These are phyloP conservation scores for Castanea crenata DNA, from an alignment of 306 rosid genomes.

Conservation along the genomic window DNA sequence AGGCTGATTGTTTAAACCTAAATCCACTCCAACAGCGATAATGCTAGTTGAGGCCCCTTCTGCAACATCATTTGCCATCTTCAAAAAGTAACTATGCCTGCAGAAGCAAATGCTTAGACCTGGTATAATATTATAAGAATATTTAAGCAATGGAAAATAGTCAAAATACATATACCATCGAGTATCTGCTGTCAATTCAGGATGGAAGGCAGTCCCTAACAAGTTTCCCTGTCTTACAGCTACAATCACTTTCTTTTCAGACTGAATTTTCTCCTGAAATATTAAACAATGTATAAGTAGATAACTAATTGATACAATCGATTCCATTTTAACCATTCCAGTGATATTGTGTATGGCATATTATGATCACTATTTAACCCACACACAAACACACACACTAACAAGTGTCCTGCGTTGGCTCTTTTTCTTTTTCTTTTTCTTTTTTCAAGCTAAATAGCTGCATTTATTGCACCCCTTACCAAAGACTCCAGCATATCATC, in stretches of 20 bases:
- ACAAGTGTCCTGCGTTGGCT: neutral
- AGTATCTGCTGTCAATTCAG: slow-evolving; percentile 91
- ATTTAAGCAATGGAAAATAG: neutral
- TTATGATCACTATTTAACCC: neutral
- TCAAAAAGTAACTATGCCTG: slow-evolving; percentile 97
- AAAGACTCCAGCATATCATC: too few species aligned
- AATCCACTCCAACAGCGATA: slow-evolving; percentile 30
- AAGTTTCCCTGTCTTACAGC: slow-evolving; percentile 90
- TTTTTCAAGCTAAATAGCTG: neutral
- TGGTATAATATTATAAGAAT: neutral
- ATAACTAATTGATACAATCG: neutral
- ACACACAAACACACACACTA: neutral
- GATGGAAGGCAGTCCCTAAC: slow-evolving; percentile 93
- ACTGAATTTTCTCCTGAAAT: slow-evolving; percentile 53
- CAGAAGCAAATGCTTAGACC: slow-evolving; percentile 33
- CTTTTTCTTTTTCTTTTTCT: neutral
- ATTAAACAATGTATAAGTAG: slow-evolving; percentile 21
- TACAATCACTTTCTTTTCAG: slow-evolving; percentile 67
- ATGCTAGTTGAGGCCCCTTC: slow-evolving; percentile 65
- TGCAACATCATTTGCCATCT: slow-evolving; percentile 50
- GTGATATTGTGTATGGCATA: neutral
- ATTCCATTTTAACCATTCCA: neutral
- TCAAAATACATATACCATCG: slow-evolving; percentile 57
- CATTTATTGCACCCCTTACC: too few species aligned
- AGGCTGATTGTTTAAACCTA: slow-evolving; percentile 24